Evolutionary conservation across 2,329 filamentous ascomycete genomes (phyloP), one percentile per base, ranked within the genome.

Genomic region (Dothideomycetes sp.): DNA sequence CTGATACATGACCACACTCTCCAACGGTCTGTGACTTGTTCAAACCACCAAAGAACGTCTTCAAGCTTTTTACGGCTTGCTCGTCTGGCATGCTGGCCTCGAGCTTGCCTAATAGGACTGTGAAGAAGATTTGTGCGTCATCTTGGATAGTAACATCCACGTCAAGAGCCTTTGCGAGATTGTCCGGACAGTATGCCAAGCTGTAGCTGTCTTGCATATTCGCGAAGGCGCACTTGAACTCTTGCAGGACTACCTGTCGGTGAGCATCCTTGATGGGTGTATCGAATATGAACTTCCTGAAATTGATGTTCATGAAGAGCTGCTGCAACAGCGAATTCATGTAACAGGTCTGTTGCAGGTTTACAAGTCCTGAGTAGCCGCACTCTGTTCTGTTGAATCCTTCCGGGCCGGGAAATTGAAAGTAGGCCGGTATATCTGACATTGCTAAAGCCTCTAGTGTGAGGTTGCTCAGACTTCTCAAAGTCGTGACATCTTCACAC

Each of bases 71-170:
- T 59, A 84, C 94, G 24, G 77, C 75, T n/a, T 77, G 70, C 2
- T 69, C 61, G 8, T 73, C 72, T 14, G 73, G 60, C 47, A 96
- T 77, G 52, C 94, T 85, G 7, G 77, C 75, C 56, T 98, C 93
- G 75, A 87, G 87, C 18, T 87, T 77, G 58, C 94, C 87, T 51
- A 96, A 91, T 0, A 98, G 72, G 4, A 94, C 72, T 52, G 91
- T 94, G 65, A 93, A 96, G 57, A 96, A 98, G 57, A 95, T 88
- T 50, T 96, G 91, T 4, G 95, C 91, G 56, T 98, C 91, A 85
- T 98, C 96, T 59, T 98, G 91, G 43, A 84, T 77, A 41, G 80
- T 77, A 18, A 93, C 80, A 58, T 96, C 87, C 46, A 98, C 93
- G 12, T 75, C 70, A 52, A 96, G 85, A 31, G 77, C 80, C 24